These are phyloP conservation scores for Leccinum variicolor DNA, from an alignment of 768 basidiomycete genomes.

Conservation along the genomic window DNA sequence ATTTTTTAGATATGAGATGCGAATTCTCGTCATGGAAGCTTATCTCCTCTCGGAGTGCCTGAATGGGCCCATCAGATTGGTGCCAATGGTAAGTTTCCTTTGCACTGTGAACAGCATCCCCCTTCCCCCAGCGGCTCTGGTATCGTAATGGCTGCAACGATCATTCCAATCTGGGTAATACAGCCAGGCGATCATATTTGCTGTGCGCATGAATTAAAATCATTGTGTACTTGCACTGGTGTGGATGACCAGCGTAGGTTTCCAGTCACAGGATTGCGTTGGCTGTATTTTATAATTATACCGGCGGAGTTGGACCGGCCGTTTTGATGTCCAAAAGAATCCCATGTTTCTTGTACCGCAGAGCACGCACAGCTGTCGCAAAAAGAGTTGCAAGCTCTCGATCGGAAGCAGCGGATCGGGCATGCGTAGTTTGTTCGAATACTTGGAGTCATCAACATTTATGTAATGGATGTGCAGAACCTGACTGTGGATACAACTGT, in stretches of 20 bases:
- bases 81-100: background rate
- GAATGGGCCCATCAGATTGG: background rate
- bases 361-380: background rate
- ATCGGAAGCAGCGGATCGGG: too few relatives aligned
- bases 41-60: background rate
- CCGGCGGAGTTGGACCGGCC: background rate
- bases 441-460: background rate
- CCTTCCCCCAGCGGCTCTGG: background rate
- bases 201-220: background rate
- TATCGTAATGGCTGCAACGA: background rate
- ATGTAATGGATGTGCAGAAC: background rate
- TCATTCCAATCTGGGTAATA: background rate
- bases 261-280: background rate
- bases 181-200: background rate
- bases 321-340: background rate
- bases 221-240: background rate
- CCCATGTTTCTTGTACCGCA: background rate
- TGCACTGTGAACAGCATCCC: background rate
- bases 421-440: background rate
- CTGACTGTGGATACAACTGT: background rate
- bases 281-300: background rate
- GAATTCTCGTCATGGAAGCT: background rate
- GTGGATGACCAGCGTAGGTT: background rate
- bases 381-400: background rate
- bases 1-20: background rate